Evolutionary conservation across 2,329 filamentous ascomycete species (phyloP).

Genomic region (Paracoccidioides lutzii): DNA sequence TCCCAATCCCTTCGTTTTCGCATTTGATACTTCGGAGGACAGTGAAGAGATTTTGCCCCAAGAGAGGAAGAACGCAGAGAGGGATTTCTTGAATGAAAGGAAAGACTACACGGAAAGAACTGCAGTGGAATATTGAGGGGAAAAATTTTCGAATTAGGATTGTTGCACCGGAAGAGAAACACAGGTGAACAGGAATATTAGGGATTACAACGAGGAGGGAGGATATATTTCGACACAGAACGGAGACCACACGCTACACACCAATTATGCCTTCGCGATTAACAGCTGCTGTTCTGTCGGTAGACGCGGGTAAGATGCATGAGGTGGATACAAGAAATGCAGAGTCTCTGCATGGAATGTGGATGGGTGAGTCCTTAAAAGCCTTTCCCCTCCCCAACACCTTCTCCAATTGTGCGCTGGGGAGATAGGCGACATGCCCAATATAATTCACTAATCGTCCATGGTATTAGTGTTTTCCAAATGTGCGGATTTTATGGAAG

Average conservation of each 20-base stretch:
- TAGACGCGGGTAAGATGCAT: conserved; percentile 84
- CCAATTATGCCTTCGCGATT: conserved; percentile 65
- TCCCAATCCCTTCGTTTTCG: too few species aligned
- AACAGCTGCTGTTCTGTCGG: conserved; percentile 74
- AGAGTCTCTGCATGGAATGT: conserved; percentile 91
- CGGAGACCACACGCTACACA: background rate
- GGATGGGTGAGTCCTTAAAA: conserved; percentile 60
- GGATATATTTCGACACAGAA: background rate
- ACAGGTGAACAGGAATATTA: background rate
- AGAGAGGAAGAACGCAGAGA: background rate
- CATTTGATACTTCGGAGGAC: too few species aligned
- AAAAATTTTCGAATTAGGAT: background rate
- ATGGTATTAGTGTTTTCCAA: conserved; percentile 67
- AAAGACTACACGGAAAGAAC: background rate
- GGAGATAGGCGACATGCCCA: background rate
- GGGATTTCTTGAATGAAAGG: background rate
- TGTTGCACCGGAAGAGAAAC: background rate
- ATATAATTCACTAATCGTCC: background rate
- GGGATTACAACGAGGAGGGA: background rate
- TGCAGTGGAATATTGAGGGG: background rate
- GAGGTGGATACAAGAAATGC: conserved; percentile 88
- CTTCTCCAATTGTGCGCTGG: background rate
- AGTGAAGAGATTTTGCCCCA: too few species aligned
- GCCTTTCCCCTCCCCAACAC: background rate
- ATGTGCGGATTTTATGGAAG: conserved; percentile 85